Evolutionary conservation across 2,329 filamentous ascomycete genomes (phyloP), one percentile per base, ranked within the genome.

Genomic region (Graphilbum sp.): DNA sequence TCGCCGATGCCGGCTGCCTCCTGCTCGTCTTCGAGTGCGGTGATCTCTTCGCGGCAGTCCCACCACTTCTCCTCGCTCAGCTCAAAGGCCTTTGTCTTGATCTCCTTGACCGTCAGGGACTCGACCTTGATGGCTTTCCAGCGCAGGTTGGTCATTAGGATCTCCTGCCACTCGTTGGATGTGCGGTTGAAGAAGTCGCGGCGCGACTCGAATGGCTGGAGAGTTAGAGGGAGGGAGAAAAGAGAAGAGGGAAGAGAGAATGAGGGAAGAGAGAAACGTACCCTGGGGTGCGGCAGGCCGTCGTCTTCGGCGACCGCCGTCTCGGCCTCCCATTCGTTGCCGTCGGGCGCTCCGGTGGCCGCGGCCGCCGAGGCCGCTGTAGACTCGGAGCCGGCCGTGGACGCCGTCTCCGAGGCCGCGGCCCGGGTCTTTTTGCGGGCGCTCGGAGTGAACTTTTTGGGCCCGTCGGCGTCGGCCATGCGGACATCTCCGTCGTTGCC

Each of bases 31-130:
- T 98, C 90, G 52, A 96, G 59, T 7, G 75, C 80, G 38, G 78
- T 80, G 47, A 98, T 82, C 61, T 96, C 88, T 62, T 98, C 90
- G 49, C 90, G 72, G 54, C 80, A 86, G 64, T 95, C 90, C 90
- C 90, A 98, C 90, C 90, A 98, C 57, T 93, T 94, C 61, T 87
- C 82, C 58, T 98, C 90, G 31, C 87, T 87, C 46, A 85, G 69
- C 52, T 85, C 79, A 55, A 95, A 98, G 1, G 86, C 90, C 54
- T 75, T 77, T 50, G 87, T 80, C 56, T 93, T 86, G 50, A 96
- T 76, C 62, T 96, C 90, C 64, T 98, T 98, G 52, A 92, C 64
- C 0, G 74, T 67, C 46, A 84, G 68, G 31, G 74, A 68, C 55
- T 82, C 79, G 3, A 72, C 69, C 46, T 75, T 70, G 33, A 74